A percentile compares a stretch with the other conserved stretches of the same genome.
phyloP scores from a whole-genome alignment of 805 yeast species.

The Wickerhamomyces bisporus region DNA sequence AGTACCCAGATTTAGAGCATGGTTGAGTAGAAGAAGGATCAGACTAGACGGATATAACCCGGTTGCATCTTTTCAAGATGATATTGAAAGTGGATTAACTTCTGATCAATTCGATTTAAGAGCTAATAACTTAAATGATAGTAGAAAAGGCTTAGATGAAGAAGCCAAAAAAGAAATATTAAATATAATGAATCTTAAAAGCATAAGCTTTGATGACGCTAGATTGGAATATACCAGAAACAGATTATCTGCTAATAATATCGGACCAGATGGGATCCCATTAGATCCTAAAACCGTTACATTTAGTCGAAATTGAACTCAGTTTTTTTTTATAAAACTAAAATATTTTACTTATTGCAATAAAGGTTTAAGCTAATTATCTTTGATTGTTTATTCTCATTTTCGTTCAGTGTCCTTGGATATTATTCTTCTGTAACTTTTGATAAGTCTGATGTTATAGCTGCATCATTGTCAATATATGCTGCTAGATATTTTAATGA shows the following conservation, averaged over 20 bases:
- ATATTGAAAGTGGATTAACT: constrained; percentile 51
- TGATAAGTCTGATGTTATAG: constrained; percentile 15
- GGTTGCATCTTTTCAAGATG: constrained; percentile 36
- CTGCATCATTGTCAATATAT: constrained; percentile 24
- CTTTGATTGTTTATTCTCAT: too few relatives aligned
- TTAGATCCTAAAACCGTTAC: constrained; percentile 60
- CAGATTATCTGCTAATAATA: constrained; percentile 43
- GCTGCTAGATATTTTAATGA: constrained; percentile 33
- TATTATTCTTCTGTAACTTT: constrained; percentile 11
- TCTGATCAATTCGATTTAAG: constrained; percentile 54
- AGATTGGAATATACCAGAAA: constrained; percentile 45
- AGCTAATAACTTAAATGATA: constrained; percentile 43
- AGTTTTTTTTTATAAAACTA: neutral
- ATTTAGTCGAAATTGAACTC: constrained; percentile 22
- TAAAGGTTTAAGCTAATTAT: too few relatives aligned
- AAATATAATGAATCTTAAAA: constrained; percentile 46
- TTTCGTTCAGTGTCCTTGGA: neutral
- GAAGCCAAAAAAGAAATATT: constrained; percentile 46
- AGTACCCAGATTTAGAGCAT: constrained; percentile 19
- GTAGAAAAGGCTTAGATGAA: constrained; percentile 58
- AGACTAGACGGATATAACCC: constrained; percentile 22
- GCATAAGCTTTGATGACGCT: constrained; percentile 64
- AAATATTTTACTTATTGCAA: neutral
- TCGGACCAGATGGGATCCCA: constrained; percentile 65
- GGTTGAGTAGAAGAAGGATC: constrained; percentile 20